Evolutionary conservation across 495 filamentous ascomycete genomes (phyloP), one percentile per base, ranked within the genome.

Genomic region (Sphaerosporella brunnea): DNA sequence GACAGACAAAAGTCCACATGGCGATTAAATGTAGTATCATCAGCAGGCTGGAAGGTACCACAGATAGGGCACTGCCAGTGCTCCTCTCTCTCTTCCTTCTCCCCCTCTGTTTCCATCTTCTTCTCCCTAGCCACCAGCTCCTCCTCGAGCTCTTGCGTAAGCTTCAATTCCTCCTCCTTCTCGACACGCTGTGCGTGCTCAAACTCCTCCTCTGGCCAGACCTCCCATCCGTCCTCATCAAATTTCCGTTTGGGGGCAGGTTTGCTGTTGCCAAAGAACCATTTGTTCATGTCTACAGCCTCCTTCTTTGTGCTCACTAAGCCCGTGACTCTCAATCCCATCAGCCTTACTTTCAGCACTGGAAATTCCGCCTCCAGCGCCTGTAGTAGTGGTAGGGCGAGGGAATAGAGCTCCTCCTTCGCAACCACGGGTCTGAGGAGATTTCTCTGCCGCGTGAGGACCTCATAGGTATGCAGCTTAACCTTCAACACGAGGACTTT

Each of bases 1-100:
- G 86, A 94, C 5, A 99, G 72, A 64, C 90, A 99, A 18, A 82
- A 77, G 59, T 99, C 92, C 38, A 99, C 80, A 63, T 99, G 92
- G 42, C 80, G 78, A 53, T 99, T 99, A 64, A 99, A 95, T 4
- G 60, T 62, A 30, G 70, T 69, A 60, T 95, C 84, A 51, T 85
- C 73, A 0, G 86, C 77, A 2, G 66, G 48, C 56, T 94, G 84
- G 0, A 80, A 78, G 36, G 77, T 67, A 2, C 61, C 61, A 61
- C 90, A 96, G 30, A 96, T 84, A 0, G 90, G 90, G 62, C 90
- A 96, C 18, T 78, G 70, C 87, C 85, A 95, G 54, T n/a, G n/a
- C n/a, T n/a, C n/a, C 7, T 3, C 20, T 18, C 2, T 40, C 3
- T 15, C 2, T 18, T 40, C 10, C 20, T 15, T 40, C 37, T 13